Evolutionary conservation across 805 yeast genomes (phyloP).

Genomic region (Saccharomyces eubayanus): DNA sequence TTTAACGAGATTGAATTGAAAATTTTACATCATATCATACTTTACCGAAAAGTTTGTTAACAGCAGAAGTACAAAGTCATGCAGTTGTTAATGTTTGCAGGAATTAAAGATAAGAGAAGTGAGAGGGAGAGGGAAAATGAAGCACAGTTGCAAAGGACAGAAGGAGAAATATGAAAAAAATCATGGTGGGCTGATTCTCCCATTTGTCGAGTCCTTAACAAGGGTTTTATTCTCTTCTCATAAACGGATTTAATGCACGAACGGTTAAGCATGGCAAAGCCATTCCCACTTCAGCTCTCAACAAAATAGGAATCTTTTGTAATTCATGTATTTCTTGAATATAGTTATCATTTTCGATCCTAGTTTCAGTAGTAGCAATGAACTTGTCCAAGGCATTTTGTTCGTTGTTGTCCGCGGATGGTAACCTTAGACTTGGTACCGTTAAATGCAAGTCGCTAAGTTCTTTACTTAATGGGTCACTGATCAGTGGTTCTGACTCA

Average conservation of each 20-base stretch:
- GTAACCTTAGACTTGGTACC: conserved; percentile 38
- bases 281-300: conserved; percentile 91
- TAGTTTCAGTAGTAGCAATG: conserved; percentile 46
- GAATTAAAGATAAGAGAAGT: neutral
- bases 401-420: conserved; percentile 15
- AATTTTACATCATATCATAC: neutral
- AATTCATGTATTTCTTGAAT: conserved; percentile 80
- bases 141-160: neutral
- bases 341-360: conserved; percentile 51
- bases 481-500: conserved; percentile 19
- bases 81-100: neutral
- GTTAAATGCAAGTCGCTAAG: conserved; percentile 42
- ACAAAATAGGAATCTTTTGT: conserved; percentile 69
- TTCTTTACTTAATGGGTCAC: conserved; percentile 41
- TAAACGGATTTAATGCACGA: conserved; percentile 82
- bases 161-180: neutral
- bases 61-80: neutral
- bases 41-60: neutral
- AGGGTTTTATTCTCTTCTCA: conserved; percentile 12
- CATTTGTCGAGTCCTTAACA: neutral
- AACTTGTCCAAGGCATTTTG: conserved; percentile 43
- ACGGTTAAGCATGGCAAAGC: conserved; percentile 93
- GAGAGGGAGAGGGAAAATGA: neutral
- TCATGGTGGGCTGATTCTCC: too few relatives aligned
- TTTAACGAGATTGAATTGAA: neutral